Evolutionary conservation across 176 grass and related monocot genomes (phyloP), one percentile per base, ranked within the genome.

Genomic region (Pharus latifolius): DNA sequence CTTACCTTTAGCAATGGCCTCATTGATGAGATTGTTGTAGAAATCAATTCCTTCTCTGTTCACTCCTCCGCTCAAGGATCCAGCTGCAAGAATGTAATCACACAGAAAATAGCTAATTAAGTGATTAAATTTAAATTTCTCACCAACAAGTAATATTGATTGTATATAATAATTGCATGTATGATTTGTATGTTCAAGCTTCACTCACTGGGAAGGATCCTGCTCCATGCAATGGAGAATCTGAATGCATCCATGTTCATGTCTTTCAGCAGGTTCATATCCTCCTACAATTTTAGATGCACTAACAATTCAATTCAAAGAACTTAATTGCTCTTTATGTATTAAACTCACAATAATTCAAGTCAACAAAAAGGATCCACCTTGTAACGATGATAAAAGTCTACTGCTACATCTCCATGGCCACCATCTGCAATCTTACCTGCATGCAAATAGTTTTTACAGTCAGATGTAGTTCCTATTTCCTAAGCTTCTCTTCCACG

Each of bases 11-110:
- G 74, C 67, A 19, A 91, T 49, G 63, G 88, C 25, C 31, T 88
- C 81, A 7, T 88, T 65, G 69, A 96, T 90, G 15, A 96, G 64
- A 42, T n/a, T 82, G 70, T 91, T 96, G 81, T 96, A 96, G 66
- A 85, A 96, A 16, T 59, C 59, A 11, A 96, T 68, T 20, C 87
- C 91, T 11, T 85, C 58, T 56, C 65, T 73, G 69, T 87, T 96
- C 24, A 96, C n/a, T 56, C 91, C 87, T 29, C 87, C 87, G 11
- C 78, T 88, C 19, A 88, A 14, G 9, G 50, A 71, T 1, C 91
- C 91, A 34, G 63, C 91, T 96, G 38, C 73, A 70, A 68, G 26
- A 10, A 65, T 12, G 58, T 13, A 48, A 5, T 45, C 1, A 67
- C 16, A 50, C 7, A 0, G 2, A 18, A 38, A n/a, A 25, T 29